Evolutionary conservation across 495 filamentous ascomycete genomes (phyloP).

Genomic region (Neurospora sublineolata): DNA sequence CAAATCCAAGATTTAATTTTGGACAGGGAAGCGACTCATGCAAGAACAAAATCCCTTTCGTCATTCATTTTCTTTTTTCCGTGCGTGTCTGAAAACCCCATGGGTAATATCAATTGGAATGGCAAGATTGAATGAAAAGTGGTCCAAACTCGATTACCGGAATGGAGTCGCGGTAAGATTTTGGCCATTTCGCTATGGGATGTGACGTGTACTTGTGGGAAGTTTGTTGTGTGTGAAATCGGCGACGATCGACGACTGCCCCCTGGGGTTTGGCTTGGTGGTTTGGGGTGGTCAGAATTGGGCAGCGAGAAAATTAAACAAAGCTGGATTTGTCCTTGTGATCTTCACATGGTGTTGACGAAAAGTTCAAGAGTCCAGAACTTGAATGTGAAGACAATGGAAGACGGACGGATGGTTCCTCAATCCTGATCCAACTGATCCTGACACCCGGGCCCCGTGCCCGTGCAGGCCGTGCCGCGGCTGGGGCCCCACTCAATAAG

Average conservation of each 20-base stretch:
- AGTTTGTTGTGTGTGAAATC: background rate
- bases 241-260: background rate
- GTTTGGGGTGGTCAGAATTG: background rate
- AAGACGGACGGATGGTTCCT: background rate
- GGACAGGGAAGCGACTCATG: background rate
- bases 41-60: background rate
- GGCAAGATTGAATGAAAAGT: background rate
- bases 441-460: background rate
- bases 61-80: background rate
- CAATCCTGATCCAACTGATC: background rate
- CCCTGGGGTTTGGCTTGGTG: background rate
- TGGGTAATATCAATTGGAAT: background rate
- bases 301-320: background rate
- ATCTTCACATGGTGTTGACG: background rate
- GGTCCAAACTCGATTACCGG: background rate
- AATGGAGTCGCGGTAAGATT: background rate
- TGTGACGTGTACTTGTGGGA: background rate
- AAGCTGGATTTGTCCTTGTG: too few relatives aligned
- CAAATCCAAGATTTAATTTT: background rate
- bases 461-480: background rate
- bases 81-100: background rate
- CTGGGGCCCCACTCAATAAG: background rate
- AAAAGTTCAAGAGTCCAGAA: background rate
- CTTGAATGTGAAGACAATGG: background rate
- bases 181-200: background rate